Base-by-base conservation (phyloP, 1,139 yeast genomes). In the Debaryomyces coudertii region DNA sequence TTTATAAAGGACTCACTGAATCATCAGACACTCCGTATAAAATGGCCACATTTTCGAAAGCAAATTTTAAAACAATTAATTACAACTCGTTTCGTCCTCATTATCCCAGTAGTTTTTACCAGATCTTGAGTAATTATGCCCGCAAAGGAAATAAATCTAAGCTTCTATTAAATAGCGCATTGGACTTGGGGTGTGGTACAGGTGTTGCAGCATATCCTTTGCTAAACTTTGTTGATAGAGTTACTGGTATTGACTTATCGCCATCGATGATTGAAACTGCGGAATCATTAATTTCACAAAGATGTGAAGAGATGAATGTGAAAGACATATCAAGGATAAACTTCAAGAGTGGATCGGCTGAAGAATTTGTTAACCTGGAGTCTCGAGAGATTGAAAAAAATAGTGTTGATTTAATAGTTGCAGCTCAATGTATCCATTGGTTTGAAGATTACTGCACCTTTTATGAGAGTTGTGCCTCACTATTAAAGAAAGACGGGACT, bases 21-120 rank as follows among this genome's bases (percentile, higher is more conserved):
- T n/a, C 5, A 29, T 7, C 11, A 8, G 16, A 29, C 4, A 28
- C 16, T 14, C 16, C 12, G 12, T 7, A 14, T 15, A 29, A 1
- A 14, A 87, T 87, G 95, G 66, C 92, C 2, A 77, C 87, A 1
- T 89, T 85, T 60, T 71, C 92, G 5, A 81, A 79, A 44, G 58
- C 71, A 1, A 71, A 74, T 15, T 89, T 83, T 67, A 76, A 82
- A 48, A 75, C 92, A 0, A 65, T 76, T 42, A 69, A 73, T 46
- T 90, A 90, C 64, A 71, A 78, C 43, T 66, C 74, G 9, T 80
- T 82, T 56, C 76, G 96, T 45, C 95, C 96, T 0, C 67, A 73
- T 2, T 88, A 87, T 55, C 89, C 90, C 0, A 55, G 63, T 0
- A 59, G 72, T 1, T 80, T 87, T 54, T 85, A 75, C 55, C 55